Evolutionary conservation across 169 alveolate genomes (phyloP).

Genomic region (Babesia ovis): DNA sequence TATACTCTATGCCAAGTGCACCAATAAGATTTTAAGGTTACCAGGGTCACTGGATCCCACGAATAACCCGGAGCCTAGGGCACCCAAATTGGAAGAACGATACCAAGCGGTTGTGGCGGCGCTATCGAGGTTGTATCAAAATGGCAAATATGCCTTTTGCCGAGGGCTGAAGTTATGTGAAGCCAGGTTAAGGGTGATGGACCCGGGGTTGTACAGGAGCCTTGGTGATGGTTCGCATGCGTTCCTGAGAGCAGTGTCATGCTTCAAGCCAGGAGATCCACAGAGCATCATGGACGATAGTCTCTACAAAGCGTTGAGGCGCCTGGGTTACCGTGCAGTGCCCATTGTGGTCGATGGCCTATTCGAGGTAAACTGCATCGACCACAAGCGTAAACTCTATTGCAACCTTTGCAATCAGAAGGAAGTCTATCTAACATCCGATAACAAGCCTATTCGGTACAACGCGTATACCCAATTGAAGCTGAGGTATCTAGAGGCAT

Average conservation of each 20-base stretch:
- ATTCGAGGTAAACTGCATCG: conserved; percentile 37
- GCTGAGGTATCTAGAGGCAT: conserved; percentile 35
- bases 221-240: conserved; percentile 2
- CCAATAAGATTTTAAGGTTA: conserved; percentile 31
- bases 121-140: conserved; percentile 2
- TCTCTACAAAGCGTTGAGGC: conserved; percentile 13
- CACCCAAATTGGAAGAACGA: conserved; percentile 16
- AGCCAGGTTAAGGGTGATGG: conserved; percentile 17
- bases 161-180: conserved; percentile 55
- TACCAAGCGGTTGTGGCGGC: conserved; percentile 36
- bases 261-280: conserved; percentile 18
- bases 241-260: conserved; percentile 12
- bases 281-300: not conserved
- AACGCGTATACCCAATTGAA: conserved; percentile 26
- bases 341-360: conserved; percentile 24
- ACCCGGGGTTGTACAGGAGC: conserved; percentile 23
- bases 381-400: conserved; percentile 18
- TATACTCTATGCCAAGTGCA: conserved; percentile 36
- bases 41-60: conserved; percentile 42
- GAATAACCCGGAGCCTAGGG: not conserved
- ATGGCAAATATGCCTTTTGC: conserved; percentile 43
- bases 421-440: not conserved
- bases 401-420: conserved; percentile 35
- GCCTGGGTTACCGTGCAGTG: conserved; percentile 33
- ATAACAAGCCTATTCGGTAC: not conserved